Evolutionary conservation across 1,284 basidiomycete genomes (phyloP).

Genomic region (Lentinula novae-zelandiae): DNA sequence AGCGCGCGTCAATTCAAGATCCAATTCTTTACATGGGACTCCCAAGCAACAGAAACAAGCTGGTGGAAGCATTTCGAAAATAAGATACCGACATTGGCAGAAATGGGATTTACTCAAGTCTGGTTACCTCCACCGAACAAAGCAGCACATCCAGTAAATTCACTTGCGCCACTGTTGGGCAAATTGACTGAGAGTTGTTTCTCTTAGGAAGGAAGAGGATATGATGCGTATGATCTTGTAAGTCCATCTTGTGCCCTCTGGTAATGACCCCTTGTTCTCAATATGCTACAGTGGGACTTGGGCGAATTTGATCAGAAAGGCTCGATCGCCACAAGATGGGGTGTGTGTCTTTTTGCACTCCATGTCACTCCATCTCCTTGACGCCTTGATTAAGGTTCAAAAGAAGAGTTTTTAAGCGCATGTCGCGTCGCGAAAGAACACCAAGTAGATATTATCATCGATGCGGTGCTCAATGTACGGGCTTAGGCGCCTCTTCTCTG

Average conservation of each 20-base stretch:
- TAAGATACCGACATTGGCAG: slow-evolving; percentile 66
- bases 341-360: slow-evolving; percentile 37
- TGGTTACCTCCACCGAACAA: slow-evolving; percentile 82
- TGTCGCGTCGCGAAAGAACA: slow-evolving; percentile 55
- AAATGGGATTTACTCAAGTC: slow-evolving; percentile 80
- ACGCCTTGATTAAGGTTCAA: slow-evolving; percentile 21
- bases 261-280: slow-evolving; percentile 1
- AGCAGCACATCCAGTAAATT: slow-evolving; percentile 54
- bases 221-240: slow-evolving; percentile 80
- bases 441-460: slow-evolving; percentile 67
- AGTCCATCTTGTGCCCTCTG: slow-evolving; percentile 14
- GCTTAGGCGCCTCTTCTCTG: neutral
- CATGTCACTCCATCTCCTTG: neutral
- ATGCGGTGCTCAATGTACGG: slow-evolving; percentile 74
- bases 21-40: slow-evolving; percentile 85
- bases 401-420: slow-evolving; percentile 72
- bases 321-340: slow-evolving; percentile 84
- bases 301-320: slow-evolving; percentile 93
- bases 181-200: neutral
- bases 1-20: slow-evolving; percentile 39
- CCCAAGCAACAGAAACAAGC: slow-evolving; percentile 50
- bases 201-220: slow-evolving; percentile 61
- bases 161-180: neutral
- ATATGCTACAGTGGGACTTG: slow-evolving; percentile 68
- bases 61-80: slow-evolving; percentile 84